Evolutionary conservation across 2,329 filamentous ascomycete genomes (phyloP).

Genomic region (Fusarium poae): DNA sequence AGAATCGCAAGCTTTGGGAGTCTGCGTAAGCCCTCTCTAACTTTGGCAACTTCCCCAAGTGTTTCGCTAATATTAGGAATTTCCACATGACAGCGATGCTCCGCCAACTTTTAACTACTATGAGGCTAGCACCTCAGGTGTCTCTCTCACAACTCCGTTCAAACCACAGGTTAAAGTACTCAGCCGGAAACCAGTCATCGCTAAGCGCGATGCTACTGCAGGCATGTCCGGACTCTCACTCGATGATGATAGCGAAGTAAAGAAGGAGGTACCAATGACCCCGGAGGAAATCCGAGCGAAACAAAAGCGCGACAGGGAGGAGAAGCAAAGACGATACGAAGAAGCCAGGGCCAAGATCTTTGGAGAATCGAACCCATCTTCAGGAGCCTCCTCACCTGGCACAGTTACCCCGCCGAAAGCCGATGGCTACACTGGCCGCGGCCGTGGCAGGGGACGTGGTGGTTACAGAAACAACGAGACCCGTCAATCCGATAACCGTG

Average conservation of each 20-base stretch:
- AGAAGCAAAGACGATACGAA: slow-evolving; percentile 91
- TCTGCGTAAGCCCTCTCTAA: slow-evolving; percentile 75
- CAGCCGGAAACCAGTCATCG: slow-evolving; percentile 80
- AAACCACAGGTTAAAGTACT: slow-evolving; percentile 88
- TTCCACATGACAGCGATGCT: slow-evolving; percentile 69
- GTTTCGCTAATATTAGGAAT: slow-evolving; percentile 18
- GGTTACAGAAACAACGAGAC: slow-evolving; percentile 49
- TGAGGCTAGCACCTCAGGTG: slow-evolving; percentile 67
- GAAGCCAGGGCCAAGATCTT: slow-evolving; percentile 91
- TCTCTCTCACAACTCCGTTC: slow-evolving; percentile 74
- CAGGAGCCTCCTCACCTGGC: slow-evolving; percentile 73
- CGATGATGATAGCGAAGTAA: slow-evolving; percentile 70
- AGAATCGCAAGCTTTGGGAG: slow-evolving; percentile 89
- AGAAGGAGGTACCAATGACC: slow-evolving; percentile 72
- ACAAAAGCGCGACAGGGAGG: slow-evolving; percentile 83
- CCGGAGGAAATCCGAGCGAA: slow-evolving; percentile 83
- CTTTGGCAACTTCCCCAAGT: slow-evolving; percentile 1
- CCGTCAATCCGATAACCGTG: slow-evolving; percentile 50
- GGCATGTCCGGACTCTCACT: slow-evolving; percentile 61
- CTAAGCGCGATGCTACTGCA: slow-evolving; percentile 67
- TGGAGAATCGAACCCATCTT: slow-evolving; percentile 69
- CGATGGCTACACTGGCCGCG: slow-evolving; percentile 57
- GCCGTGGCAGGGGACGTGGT: slow-evolving; percentile 61
- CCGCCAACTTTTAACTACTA: slow-evolving; percentile 82
- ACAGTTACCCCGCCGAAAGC: slow-evolving; percentile 68